These are phyloP conservation scores for Davidsoniella eucalypti DNA, from an alignment of 2,329 filamentous ascomycete species.

Conservation along the genomic window DNA sequence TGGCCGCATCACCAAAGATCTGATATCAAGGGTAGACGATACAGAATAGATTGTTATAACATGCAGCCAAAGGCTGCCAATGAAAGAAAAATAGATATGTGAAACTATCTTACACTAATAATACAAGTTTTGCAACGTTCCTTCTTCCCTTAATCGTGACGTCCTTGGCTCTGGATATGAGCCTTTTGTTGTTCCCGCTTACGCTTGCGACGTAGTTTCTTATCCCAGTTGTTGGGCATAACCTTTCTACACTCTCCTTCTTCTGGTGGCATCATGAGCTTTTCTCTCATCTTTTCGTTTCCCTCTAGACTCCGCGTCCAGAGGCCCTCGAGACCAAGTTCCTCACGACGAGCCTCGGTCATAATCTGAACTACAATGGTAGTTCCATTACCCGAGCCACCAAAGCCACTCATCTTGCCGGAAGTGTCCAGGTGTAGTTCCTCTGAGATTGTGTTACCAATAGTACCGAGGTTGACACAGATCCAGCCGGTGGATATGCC, in stretches of 20 bases:
- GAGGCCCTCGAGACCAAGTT: slow-evolving; percentile 36
- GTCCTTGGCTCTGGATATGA: background rate
- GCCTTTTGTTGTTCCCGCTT: slow-evolving; percentile 10
- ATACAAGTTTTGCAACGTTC: background rate
- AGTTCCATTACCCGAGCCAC: slow-evolving; percentile 27
- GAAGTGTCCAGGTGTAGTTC: slow-evolving; percentile 28
- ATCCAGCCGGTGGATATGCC: slow-evolving; percentile 91
- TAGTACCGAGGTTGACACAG: slow-evolving; percentile 71
- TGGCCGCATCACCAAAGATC: background rate
- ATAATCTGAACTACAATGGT: slow-evolving; percentile 42
- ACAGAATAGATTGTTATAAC: background rate
- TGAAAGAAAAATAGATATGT: background rate
- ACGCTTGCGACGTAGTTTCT: slow-evolving; percentile 10
- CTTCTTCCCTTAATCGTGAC: background rate
- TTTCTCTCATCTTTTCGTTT: slow-evolving; percentile 19
- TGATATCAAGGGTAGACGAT: background rate
- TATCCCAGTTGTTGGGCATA: slow-evolving; percentile 12
- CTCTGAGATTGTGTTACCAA: slow-evolving; percentile 38
- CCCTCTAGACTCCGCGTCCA: slow-evolving; percentile 27
- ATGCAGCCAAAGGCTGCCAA: background rate
- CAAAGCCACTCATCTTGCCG: slow-evolving; percentile 62
- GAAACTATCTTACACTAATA: background rate
- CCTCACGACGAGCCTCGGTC: slow-evolving; percentile 34
- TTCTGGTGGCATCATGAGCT: slow-evolving; percentile 1
- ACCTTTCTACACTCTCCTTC: background rate